Evolutionary conservation across 352 stramenopile species (phyloP), one percentile per base, ranked within the genome.

Genomic region (Phytophthora macrochlamydospora): DNA sequence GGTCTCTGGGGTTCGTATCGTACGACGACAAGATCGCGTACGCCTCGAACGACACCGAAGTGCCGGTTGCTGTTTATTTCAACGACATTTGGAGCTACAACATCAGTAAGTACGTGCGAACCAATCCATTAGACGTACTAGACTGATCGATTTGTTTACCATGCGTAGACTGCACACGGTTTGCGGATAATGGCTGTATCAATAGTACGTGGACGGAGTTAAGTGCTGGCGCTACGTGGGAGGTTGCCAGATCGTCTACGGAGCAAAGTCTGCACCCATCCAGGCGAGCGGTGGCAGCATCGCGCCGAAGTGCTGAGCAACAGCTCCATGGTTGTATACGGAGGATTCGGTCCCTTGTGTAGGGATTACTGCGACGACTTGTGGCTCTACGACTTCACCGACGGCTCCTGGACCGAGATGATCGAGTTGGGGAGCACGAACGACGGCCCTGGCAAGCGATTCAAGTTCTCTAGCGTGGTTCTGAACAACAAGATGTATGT

Each of bases 21-120:
- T 98, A 98, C 62, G 91, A 97, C 13, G 70, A 96, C 51, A 96
- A 96, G 56, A 82, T 93, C 42, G 68, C 77, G 4, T 83, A 83
- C 14, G 60, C 66, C 3, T 69, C 54, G 8, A 72, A 90, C 37
- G 60, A 40, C 29, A 74, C 77, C 2, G 69, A 76, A 2, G 87
- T 97, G 11, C 81, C 76, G 24, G 89, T 98, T 18, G 92, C 89
- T 12, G 79, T 97, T 35, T 96, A 93, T 33, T 98, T 97, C 80
- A 99, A 99, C 63, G 96, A 99, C 69, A 80, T 98, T 35, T 99
- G 96, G 96, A 88, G 86, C 64, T 99, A 98, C 76, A 87, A 99
- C 53, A 90, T 98, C 18, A 93, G 87, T 92, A 55, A 62, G 55
- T 55, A 37, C 5, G 2, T 24, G 0, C 18, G 18, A 24, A 24